Conservation (phyloP, 345 rosid species). For the Zanthoxylum bungeanum region DNA sequence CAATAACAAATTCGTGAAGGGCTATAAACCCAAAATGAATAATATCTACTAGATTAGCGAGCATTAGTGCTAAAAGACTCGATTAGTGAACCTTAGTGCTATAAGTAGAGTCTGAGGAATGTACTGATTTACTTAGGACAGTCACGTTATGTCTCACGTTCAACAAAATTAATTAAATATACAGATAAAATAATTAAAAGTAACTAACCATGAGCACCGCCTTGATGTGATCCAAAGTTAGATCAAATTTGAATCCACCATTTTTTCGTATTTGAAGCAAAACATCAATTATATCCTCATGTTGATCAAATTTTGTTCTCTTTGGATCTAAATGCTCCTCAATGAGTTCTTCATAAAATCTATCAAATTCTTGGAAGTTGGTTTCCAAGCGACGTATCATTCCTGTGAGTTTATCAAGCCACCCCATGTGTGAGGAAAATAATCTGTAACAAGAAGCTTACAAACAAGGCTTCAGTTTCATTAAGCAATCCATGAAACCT, state of each 20-base stretch:
- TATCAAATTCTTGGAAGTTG: constrained; percentile 22
- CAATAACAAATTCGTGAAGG: too few species aligned
- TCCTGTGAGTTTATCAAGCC: constrained; percentile 17
- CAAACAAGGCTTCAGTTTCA: constrained; percentile 29
- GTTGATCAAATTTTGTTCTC: not conserved
- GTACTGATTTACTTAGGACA: too few species aligned
- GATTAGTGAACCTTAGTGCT: too few species aligned
- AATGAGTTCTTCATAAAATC: constrained; percentile 30
- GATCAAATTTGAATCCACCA: constrained; percentile 5
- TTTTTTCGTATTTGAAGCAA: constrained; percentile 22
- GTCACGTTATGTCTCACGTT: too few species aligned
- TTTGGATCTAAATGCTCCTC: constrained; percentile 25
- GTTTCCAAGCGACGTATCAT: constrained; percentile 10
- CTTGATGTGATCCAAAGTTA: constrained; percentile 32
- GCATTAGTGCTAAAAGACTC: too few species aligned
- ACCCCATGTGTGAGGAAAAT: constrained; percentile 35
- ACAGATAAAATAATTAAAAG: too few species aligned
- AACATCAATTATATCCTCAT: constrained; percentile 24
- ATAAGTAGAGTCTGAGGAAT: too few species aligned
- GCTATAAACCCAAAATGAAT: too few species aligned
- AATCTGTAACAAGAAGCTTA: constrained; percentile 39
- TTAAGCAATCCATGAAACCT: constrained; percentile 24
- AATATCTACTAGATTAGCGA: too few species aligned
- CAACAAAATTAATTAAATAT: too few species aligned
- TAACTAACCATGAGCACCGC: constrained; percentile 30